These are phyloP conservation scores for Trichoderma virens DNA, from an alignment of 495 filamentous ascomycete genomes.

Conservation along the genomic window DNA sequence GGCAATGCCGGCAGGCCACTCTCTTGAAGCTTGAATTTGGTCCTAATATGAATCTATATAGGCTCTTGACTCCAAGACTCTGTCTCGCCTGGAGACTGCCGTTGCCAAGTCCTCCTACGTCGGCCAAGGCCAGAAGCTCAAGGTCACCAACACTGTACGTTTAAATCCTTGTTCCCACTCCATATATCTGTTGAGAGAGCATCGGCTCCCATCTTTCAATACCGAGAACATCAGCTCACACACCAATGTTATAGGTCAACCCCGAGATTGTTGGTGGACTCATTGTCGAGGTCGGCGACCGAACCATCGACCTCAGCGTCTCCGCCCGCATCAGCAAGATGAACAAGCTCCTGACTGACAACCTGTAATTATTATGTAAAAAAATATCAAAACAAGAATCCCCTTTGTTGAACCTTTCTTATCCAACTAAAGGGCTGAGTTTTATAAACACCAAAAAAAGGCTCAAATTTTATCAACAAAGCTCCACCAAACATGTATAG, in stretches of 20 bases:
- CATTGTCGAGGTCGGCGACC: constrained; percentile 92
- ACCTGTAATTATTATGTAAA: constrained; percentile 56
- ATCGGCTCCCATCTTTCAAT: neutral
- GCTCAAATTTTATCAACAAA: neutral
- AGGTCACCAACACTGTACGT: constrained; percentile 82
- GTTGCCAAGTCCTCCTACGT: constrained; percentile 83
- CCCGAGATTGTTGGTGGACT: constrained; percentile 90
- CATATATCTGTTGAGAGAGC: neutral
- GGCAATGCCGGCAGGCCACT: too few relatives aligned
- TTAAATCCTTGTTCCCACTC: neutral
- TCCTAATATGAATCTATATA: constrained; percentile 25
- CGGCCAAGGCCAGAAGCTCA: constrained; percentile 92
- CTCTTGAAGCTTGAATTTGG: too few relatives aligned
- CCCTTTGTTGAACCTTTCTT: constrained; percentile 18
- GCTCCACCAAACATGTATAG: constrained; percentile 5
- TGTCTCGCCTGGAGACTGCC: constrained; percentile 76
- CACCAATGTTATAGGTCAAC: constrained; percentile 57
- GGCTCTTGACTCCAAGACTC: constrained; percentile 81
- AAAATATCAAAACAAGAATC: constrained; percentile 24
- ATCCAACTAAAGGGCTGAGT: neutral
- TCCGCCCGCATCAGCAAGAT: constrained; percentile 91
- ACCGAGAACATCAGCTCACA: constrained; percentile 12
- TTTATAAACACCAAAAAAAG: neutral
- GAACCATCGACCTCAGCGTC: constrained; percentile 95
- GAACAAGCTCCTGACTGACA: constrained; percentile 97